Percentiles rank a stretch among this genome's conserved stretches.
Conservation (phyloP, 208 protist genomes). For the Trypanosoma conorhini region DNA sequence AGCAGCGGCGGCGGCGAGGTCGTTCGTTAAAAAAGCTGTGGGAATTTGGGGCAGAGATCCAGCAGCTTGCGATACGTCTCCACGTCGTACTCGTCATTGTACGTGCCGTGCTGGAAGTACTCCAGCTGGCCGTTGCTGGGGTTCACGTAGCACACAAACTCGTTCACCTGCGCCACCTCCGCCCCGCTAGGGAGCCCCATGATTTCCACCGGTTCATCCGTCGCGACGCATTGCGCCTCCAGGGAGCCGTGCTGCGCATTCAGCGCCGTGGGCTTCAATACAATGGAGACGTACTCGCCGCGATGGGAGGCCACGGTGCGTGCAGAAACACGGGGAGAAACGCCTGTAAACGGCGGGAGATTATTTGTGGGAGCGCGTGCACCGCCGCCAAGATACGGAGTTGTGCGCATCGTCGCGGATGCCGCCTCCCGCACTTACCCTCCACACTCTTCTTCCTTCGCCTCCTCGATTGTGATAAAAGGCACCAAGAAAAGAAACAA, state of each 20-base stretch:
- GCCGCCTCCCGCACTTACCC: background rate
- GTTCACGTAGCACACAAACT: slow-evolving; percentile 92
- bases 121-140: slow-evolving; percentile 66
- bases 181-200: slow-evolving; percentile 59
- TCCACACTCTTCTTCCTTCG: background rate
- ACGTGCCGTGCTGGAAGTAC: slow-evolving; percentile 84
- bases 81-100: slow-evolving; percentile 92
- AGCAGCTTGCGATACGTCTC: slow-evolving; percentile 83
- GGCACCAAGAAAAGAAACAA: slow-evolving; percentile 6
- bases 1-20: background rate
- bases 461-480: background rate
- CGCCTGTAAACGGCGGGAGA: slow-evolving; percentile 76
- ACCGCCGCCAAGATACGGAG: slow-evolving; percentile 19
- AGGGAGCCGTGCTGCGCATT: slow-evolving; percentile 44
- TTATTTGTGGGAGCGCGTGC: slow-evolving; percentile 31
- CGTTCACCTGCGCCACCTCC: slow-evolving; percentile 87
- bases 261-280: slow-evolving; percentile 59
- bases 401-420: slow-evolving; percentile 1
- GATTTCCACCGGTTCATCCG: slow-evolving; percentile 59
- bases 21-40: slow-evolving; percentile 80
- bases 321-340: slow-evolving; percentile 83
- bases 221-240: slow-evolving; percentile 75
- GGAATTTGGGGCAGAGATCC: slow-evolving; percentile 74
- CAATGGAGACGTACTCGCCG: slow-evolving; percentile 87
- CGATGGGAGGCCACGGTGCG: slow-evolving; percentile 61